Evolutionary conservation across 768 basidiomycete genomes (phyloP), one percentile per base, ranked within the genome.

Genomic region (Suillus subaureus): DNA sequence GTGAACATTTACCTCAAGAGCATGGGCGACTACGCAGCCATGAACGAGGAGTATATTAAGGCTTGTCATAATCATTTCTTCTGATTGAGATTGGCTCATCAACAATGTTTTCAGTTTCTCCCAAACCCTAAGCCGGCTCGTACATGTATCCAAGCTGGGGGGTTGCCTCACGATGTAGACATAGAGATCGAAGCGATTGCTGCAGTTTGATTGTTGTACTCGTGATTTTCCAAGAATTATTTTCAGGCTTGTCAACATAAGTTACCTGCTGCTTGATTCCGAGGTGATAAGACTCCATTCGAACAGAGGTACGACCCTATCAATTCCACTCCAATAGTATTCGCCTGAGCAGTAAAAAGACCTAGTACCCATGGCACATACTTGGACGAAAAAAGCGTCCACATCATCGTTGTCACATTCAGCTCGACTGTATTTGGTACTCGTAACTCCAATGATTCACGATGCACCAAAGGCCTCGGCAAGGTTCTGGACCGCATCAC

Each of bases 121-220:
- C 85, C 85, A 0, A 77, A 73, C 39, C 85, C 84, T 18, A 91
- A 91, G 78, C 92, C 92, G 13, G 87, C 91, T 9, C 79, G 91
- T 63, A 90, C 89, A 11, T 90, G 88, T 74, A 90, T 94, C 67
- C 90, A 92, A 78, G 89, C 87, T 15, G 88, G 84, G 9, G 83
- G 84, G 68, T 80, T 92, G 42, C 90, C 90, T 0, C 81, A 82
- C 69, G 89, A 90, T 66, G 89, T 91, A 7, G 83, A 89, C 69
- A 82, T 91, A 51, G 91, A 93, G 79, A 87, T 92, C 47, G 91
- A 92, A 74, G 85, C 82, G 9, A 88, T 89, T 66, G 87, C 88
- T n/a, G 74, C 83, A 39, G 68, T 64, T 52, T 74, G 61, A 70
- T 37, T 39, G 28, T 42, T 31, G 7, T 37, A 7, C 33, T 55